A percentile compares a stretch with the other conserved stretches of the same genome.
Conservation (phyloP, 345 rosid species). For the Hibiscus mutabilis region DNA sequence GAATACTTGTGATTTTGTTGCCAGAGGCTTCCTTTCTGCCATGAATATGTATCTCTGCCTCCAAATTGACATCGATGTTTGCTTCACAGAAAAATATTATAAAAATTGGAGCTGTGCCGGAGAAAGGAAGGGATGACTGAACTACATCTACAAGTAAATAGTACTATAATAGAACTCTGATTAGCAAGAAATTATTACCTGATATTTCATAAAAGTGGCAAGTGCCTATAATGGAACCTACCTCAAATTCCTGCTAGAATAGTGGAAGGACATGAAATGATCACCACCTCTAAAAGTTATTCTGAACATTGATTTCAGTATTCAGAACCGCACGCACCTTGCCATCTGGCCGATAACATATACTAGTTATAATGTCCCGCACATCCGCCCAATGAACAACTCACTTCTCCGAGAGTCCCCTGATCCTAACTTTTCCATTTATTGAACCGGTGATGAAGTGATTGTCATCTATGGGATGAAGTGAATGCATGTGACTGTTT, state of each 20-base stretch:
- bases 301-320: not conserved
- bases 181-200: conserved; percentile 33
- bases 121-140: not conserved
- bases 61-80: conserved; percentile 37
- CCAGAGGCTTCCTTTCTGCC: conserved; percentile 40
- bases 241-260: conserved; percentile 53
- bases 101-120: no score
- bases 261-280: conserved; percentile 7
- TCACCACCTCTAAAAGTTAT: conserved; percentile 7
- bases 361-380: conserved; percentile 57
- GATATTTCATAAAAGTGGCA: conserved; percentile 63
- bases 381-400: conserved; percentile 77
- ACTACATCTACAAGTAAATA: no score
- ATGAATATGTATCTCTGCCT: conserved; percentile 38
- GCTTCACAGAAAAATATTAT: conserved; percentile 21
- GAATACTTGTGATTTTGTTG: conserved; percentile 65
- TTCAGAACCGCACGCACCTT: conserved; percentile 38
- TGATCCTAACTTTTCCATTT: conserved; percentile 90
- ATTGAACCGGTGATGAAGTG: conserved; percentile 82
- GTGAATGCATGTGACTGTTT: conserved; percentile 83
- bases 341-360: conserved; percentile 69
- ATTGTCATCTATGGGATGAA: conserved; percentile 64
- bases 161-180: no score
- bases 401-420: conserved; percentile 63
- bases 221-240: conserved; percentile 59